These are phyloP conservation scores for Vitis labrusca DNA, from an alignment of 164 flowering plant species.

Conservation along the genomic window DNA sequence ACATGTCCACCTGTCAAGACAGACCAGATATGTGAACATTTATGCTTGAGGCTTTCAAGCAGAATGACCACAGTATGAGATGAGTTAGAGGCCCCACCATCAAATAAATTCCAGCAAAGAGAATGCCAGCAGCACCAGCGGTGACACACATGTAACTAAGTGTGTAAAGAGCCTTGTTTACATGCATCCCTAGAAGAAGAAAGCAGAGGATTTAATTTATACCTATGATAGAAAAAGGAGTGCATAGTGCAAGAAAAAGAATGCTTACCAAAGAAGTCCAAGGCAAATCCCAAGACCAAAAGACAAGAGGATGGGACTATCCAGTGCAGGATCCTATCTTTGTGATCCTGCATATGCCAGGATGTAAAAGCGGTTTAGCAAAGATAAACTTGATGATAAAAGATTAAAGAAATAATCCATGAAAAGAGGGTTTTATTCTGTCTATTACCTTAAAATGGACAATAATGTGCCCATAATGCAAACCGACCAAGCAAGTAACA, in stretches of 20 bases:
- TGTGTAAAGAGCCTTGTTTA: conserved; percentile 73
- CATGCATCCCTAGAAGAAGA: conserved; percentile 52
- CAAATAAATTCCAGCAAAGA: conserved; percentile 56
- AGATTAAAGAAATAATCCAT: neutral
- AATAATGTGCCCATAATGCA: conserved; percentile 75
- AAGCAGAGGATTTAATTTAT: neutral
- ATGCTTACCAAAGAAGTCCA: conserved; percentile 49
- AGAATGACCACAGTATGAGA: neutral
- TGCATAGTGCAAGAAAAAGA: neutral
- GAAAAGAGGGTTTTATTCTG: neutral
- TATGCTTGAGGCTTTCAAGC: no score
- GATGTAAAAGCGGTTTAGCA: neutral
- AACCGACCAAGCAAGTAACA: conserved; percentile 74
- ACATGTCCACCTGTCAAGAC: conserved; percentile 59
- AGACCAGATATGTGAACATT: neutral
- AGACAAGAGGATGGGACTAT: conserved; percentile 40
- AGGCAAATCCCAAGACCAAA: conserved; percentile 36
- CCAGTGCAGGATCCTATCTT: conserved; percentile 58
- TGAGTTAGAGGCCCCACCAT: conserved; percentile 34
- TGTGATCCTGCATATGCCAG: conserved; percentile 53
- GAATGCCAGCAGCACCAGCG: conserved; percentile 69
- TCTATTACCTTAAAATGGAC: conserved; percentile 57
- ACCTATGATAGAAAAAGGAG: neutral
- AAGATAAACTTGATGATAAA: neutral
- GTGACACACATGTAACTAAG: conserved; percentile 70